Base-by-base conservation (phyloP, 2,329 filamentous ascomycete species). In the Xylaria sp. region DNA sequence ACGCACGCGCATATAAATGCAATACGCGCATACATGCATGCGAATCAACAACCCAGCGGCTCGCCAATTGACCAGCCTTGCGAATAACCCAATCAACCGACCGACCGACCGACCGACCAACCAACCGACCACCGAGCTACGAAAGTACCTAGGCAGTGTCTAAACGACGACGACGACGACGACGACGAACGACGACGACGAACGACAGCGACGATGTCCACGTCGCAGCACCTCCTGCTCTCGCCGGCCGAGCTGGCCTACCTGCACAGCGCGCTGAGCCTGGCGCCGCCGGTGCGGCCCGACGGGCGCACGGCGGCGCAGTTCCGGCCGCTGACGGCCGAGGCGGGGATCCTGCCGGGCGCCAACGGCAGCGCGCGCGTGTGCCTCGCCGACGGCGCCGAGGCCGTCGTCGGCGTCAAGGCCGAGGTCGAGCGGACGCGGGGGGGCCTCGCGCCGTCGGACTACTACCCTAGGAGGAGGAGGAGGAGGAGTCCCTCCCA, bases 241-340 rank as follows among this genome's bases (percentile, higher is more conserved):
- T 97, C 92, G 49, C 93, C 94, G 44, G 92, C 94, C 68, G 94
- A 99, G 78, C 90, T 99, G 67, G 92, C 92, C 65, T 99, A 97
- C 78, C 86, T 97, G 47, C 91, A 96, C 80, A 86, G 84, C 61
- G 92, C 93, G 5, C 91, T 99, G 68, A 83, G 86, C 7, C 87
- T 92, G 56, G 76, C 76, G 40, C 92, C 92, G 9, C 92, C 94
- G 18, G 89, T 97, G 71, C 92, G 94, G 20, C 90, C 93, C 19
- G 94, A 99, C 73, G 90, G 89, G 60, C 90, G 92, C 67, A 76
- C 84, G 17, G 78, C 91, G 18, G 90, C 86, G 29, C 91, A 97
- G 72, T 97, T 97, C 79, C 90, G 94, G 2, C 91, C 93, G 0
- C 78, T 99, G 52, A 85, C 89, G 17, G 94, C 94, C 55, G 94